phyloP scores from a whole-genome alignment of 768 basidiomycete genomes.

The Tremella mesenterica region DNA sequence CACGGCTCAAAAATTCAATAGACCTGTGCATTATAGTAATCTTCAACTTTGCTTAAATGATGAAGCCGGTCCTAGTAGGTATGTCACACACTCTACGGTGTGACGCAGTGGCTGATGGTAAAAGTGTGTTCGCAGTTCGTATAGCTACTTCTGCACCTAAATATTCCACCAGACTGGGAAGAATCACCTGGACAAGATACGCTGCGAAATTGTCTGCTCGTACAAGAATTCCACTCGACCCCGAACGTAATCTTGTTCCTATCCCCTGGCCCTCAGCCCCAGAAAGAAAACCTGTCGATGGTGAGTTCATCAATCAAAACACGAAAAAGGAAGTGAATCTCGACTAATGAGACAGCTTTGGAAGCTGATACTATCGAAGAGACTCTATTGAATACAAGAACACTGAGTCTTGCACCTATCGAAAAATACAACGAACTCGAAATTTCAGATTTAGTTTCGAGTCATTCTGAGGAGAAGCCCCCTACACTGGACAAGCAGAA shows the following conservation, averaged over 20 bases:
- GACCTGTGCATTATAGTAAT: conserved; percentile 41
- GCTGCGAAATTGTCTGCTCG: conserved; percentile 29
- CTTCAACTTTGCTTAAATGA: conserved; percentile 36
- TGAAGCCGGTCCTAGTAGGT: neutral
- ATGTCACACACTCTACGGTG: neutral
- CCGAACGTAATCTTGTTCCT: conserved; percentile 12
- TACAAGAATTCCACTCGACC: conserved; percentile 9
- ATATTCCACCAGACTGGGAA: conserved; percentile 22
- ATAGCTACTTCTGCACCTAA: conserved; percentile 27
- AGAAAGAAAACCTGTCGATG: neutral
- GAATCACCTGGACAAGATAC: conserved; percentile 27
- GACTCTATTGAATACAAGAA: too few species aligned
- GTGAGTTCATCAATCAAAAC: neutral
- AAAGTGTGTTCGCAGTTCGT: conserved; percentile 32
- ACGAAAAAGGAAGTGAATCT: too few species aligned
- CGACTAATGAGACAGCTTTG: too few species aligned
- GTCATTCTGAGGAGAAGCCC: too few species aligned
- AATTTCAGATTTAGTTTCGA: too few species aligned
- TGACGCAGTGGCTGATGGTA: neutral
- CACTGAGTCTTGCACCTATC: too few species aligned
- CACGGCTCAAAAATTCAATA: conserved; percentile 14
- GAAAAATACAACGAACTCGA: too few species aligned
- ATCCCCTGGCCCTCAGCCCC: conserved; percentile 38
- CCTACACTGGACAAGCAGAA: too few species aligned
- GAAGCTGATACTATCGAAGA: too few species aligned